A percentile compares a stretch with the other conserved stretches of the same genome.
These are phyloP conservation scores for Penicillium capsulatum DNA, from an alignment of 2,329 filamentous ascomycete genomes.

Conservation along the genomic window DNA sequence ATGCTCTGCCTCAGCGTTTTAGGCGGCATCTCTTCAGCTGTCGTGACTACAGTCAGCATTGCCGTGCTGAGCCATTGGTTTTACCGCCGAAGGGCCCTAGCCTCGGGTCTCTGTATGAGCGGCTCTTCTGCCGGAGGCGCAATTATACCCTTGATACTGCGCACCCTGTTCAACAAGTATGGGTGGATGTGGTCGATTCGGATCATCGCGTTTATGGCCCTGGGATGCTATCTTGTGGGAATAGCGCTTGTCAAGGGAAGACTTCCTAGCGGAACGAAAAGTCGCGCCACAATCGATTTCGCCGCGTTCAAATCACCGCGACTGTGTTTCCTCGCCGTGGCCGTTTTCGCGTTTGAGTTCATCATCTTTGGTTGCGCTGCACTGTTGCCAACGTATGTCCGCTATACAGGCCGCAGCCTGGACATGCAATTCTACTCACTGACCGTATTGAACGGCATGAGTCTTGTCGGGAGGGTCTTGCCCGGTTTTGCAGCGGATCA, in stretches of 20 bases:
- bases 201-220: constrained; percentile 35
- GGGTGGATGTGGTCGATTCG: constrained; percentile 39
- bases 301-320: constrained; percentile 40
- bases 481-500: constrained; percentile 45
- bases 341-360: constrained; percentile 48
- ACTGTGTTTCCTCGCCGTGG: constrained; percentile 42
- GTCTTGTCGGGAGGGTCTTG: constrained; percentile 43
- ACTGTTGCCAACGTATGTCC: constrained; percentile 46
- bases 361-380: constrained; percentile 48
- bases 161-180: constrained; percentile 27
- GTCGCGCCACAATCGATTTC: constrained; percentile 38
- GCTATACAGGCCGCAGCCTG: constrained; percentile 35
- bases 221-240: constrained; percentile 31
- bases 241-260: constrained; percentile 35
- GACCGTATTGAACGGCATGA: constrained; percentile 44
- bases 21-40: constrained; percentile 33
- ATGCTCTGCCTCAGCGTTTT: constrained; percentile 39
- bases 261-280: constrained; percentile 25
- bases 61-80: constrained; percentile 43
- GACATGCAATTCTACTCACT: constrained; percentile 45
- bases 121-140: constrained; percentile 39
- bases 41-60: constrained; percentile 37
- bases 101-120: constrained; percentile 40
- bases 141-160: constrained; percentile 35
- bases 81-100: constrained; percentile 34